These are phyloP conservation scores for Suillus alpinus DNA, from an alignment of 768 basidiomycete species.

Conservation along the genomic window DNA sequence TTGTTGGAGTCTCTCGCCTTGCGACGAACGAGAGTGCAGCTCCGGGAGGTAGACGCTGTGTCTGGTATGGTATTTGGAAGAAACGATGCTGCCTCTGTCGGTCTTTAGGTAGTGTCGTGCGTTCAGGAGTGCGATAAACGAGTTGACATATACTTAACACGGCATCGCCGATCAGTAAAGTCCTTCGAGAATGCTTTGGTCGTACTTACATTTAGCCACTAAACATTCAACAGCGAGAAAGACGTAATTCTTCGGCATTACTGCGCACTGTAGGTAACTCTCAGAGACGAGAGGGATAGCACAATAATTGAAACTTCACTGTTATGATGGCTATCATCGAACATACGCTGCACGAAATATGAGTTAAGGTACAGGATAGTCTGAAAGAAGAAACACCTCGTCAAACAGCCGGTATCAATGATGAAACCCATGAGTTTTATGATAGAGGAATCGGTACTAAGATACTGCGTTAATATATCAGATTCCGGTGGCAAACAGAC, in stretches of 20 bases:
- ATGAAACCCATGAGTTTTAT: not conserved
- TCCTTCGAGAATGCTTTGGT: not conserved
- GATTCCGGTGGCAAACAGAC: not conserved
- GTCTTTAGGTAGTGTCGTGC: not conserved
- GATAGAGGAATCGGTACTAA: not conserved
- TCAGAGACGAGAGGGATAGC: not conserved
- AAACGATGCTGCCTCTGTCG: not conserved
- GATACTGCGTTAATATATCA: not conserved
- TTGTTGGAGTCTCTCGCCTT: not conserved
- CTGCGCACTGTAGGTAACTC: not conserved
- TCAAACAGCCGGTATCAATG: not conserved
- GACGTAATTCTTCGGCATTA: not conserved
- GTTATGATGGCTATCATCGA: not conserved
- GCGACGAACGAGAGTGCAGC: not conserved
- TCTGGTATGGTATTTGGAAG: not conserved
- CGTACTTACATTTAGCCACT: not conserved
- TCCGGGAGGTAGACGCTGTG: not conserved
- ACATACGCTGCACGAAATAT: not conserved
- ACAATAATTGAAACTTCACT: not conserved
- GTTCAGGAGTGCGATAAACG: not conserved
- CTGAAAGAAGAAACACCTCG: not conserved
- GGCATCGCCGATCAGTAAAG: not conserved
- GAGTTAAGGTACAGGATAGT: not conserved
- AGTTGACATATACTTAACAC: slow-evolving; percentile 2
- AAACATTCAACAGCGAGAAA: not conserved